A percentile compares a stretch with the other conserved stretches of the same genome.
phyloP scores from a whole-genome alignment of 495 filamentous ascomycete genomes.

The Cryomyces minteri region DNA sequence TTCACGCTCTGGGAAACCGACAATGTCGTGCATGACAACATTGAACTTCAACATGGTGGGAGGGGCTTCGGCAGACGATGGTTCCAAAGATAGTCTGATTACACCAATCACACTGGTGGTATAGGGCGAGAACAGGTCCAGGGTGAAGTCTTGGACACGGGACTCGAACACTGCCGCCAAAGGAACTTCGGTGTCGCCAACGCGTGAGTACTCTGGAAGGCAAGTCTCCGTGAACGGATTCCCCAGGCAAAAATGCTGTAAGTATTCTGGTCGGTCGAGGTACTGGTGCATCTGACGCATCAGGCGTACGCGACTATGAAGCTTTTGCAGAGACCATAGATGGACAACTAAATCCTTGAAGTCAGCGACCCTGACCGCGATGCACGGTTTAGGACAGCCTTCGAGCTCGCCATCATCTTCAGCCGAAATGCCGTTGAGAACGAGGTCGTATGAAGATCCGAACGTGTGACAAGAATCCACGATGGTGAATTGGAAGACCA shows the following conservation, averaged over 20 bases:
- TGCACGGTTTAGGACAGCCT: slow-evolving; percentile 67
- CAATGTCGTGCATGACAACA: slow-evolving; percentile 93
- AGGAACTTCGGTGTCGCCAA: slow-evolving; percentile 89
- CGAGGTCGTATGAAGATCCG: slow-evolving; percentile 89
- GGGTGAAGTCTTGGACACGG: slow-evolving; percentile 79
- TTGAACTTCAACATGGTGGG: slow-evolving; percentile 94
- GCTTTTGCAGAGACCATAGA: slow-evolving; percentile 87
- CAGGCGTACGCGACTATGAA: slow-evolving; percentile 64
- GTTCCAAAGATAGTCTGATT: slow-evolving; percentile 77
- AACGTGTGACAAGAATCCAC: slow-evolving; percentile 75
- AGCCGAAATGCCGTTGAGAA: slow-evolving; percentile 78
- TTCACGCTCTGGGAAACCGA: slow-evolving; percentile 91
- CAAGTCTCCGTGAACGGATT: slow-evolving; percentile 80
- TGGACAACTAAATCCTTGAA: slow-evolving; percentile 80
- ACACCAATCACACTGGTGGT: slow-evolving; percentile 79
- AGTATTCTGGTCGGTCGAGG: slow-evolving; percentile 81
- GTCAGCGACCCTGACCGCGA: slow-evolving; percentile 81
- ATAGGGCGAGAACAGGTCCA: slow-evolving; percentile 85
- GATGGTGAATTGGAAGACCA: slow-evolving; percentile 90
- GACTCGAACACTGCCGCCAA: slow-evolving; percentile 88
- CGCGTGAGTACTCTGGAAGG: slow-evolving; percentile 77
- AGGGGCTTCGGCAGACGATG: slow-evolving; percentile 82
- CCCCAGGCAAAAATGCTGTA: slow-evolving; percentile 59
- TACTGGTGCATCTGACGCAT: slow-evolving; percentile 98
- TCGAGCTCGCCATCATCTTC: slow-evolving; percentile 78